Conservation (phyloP, 805 yeast genomes). For the Osmozyma mogii region DNA sequence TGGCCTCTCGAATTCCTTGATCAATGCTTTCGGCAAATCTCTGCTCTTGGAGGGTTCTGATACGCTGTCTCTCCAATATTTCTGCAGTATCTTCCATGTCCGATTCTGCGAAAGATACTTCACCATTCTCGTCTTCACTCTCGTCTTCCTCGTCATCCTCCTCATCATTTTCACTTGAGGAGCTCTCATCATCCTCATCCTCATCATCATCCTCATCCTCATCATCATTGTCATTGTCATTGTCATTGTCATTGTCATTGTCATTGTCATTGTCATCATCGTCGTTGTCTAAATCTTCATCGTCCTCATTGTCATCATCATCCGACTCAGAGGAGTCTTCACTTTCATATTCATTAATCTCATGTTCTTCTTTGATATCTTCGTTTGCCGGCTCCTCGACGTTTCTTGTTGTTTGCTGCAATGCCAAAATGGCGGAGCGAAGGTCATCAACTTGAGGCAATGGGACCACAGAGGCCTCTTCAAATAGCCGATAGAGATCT, state of each 20-base stretch:
- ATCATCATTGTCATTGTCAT: constrained; percentile 9
- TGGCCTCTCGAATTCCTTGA: constrained; percentile 40
- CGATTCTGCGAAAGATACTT: constrained; percentile 17
- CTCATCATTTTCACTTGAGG: not conserved
- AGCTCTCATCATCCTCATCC: not conserved
- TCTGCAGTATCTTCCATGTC: constrained; percentile 13
- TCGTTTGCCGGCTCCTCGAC: constrained; percentile 2
- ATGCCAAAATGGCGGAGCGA: constrained; percentile 5
- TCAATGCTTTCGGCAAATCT: constrained; percentile 48
- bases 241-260: constrained; percentile 10
- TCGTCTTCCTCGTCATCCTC: constrained; percentile 14
- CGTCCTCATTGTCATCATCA: constrained; percentile 8
- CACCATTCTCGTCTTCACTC: constrained; percentile 15
- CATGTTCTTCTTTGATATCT: constrained; percentile 6
- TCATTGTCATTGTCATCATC: constrained; percentile 12
- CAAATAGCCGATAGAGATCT: constrained; percentile 29
- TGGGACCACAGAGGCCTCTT: constrained; percentile 15
- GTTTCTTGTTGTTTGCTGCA: constrained; percentile 4
- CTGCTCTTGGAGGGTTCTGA: constrained; percentile 4
- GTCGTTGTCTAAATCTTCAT: constrained; percentile 7
- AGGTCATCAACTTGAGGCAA: constrained; percentile 29
- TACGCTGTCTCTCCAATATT: constrained; percentile 1
- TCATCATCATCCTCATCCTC: constrained; percentile 7
- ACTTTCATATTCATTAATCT: constrained; percentile 8
- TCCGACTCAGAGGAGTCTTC: constrained; percentile 7